Conservation (phyloP, 495 filamentous ascomycete genomes). For the Friedmanniomyces simplex region DNA sequence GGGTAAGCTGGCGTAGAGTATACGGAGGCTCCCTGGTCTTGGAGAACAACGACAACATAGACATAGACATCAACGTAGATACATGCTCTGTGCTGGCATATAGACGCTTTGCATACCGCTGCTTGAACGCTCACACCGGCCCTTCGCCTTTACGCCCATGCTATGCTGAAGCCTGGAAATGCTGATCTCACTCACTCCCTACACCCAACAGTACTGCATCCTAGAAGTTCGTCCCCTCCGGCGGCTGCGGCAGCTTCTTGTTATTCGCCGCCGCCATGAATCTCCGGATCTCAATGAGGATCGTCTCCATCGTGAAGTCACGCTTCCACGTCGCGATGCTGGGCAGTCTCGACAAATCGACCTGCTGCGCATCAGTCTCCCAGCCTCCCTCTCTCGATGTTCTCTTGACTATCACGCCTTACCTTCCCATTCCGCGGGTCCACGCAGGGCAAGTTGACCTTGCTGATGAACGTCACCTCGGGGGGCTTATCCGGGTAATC, state of each 20-base stretch:
- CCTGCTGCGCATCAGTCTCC: constrained; percentile 37
- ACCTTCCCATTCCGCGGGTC: constrained; percentile 67
- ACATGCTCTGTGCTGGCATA: not conserved
- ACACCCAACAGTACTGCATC: not conserved
- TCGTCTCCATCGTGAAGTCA: constrained; percentile 85
- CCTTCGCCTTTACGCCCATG: constrained; percentile 2
- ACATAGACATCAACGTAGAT: not conserved
- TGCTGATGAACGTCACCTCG: constrained; percentile 77
- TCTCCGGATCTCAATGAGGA: constrained; percentile 81
- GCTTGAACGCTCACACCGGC: not conserved
- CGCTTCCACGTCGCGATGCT: constrained; percentile 83
- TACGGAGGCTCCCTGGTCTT: not conserved
- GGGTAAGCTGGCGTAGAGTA: not conserved
- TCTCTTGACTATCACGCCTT: too few relatives aligned
- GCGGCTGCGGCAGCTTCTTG: constrained; percentile 91
- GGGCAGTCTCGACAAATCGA: constrained; percentile 71
- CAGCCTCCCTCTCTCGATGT: not conserved
- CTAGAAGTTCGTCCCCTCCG: constrained; percentile 59
- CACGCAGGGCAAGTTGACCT: constrained; percentile 92
- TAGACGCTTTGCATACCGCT: not conserved
- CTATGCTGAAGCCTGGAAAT: constrained; percentile 9
- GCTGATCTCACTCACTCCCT: not conserved
- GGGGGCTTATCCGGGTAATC: constrained; percentile 85
- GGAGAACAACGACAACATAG: not conserved
- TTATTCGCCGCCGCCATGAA: constrained; percentile 90